Conservation (phyloP, 495 filamentous ascomycete genomes). For the Aspergillus ostianus region DNA sequence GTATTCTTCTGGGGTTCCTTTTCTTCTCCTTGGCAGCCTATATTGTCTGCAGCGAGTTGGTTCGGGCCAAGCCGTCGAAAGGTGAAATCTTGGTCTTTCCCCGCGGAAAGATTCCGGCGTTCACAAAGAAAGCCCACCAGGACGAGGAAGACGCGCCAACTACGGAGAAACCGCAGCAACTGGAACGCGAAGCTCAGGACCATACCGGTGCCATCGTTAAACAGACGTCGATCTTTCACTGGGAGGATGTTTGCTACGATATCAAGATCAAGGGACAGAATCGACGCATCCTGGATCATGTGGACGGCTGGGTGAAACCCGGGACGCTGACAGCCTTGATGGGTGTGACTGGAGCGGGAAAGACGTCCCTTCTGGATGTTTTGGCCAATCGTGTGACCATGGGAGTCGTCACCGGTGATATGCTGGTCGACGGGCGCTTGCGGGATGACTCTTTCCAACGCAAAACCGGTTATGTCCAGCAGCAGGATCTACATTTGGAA, state of each 20-base stretch:
- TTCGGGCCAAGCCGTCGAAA: constrained; percentile 76
- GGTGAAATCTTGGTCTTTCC: constrained; percentile 88
- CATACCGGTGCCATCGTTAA: constrained; percentile 33
- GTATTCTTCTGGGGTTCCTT: constrained; percentile 75
- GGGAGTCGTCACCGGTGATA: constrained; percentile 82
- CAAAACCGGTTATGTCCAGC: constrained; percentile 90
- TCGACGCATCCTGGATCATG: constrained; percentile 75
- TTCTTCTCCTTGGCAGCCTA: constrained; percentile 64
- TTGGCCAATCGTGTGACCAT: constrained; percentile 75
- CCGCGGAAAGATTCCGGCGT: constrained; percentile 65
- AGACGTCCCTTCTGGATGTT: constrained; percentile 55
- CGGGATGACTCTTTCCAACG: constrained; percentile 81
- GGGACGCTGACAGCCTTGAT: constrained; percentile 89
- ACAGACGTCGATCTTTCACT: constrained; percentile 78
- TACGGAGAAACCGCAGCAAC: constrained; percentile 34
- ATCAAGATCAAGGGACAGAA: constrained; percentile 80
- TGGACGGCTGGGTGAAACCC: constrained; percentile 90
- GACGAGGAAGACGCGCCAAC: constrained; percentile 31
- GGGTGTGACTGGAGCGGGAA: constrained; percentile 63
- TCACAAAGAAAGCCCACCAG: constrained; percentile 50
- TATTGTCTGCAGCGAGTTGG: constrained; percentile 69
- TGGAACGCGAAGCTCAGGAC: constrained; percentile 10
- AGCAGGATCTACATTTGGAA: constrained; percentile 85
- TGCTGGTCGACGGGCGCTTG: constrained; percentile 76
- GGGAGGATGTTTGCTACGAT: constrained; percentile 83